phyloP scores from a whole-genome alignment of 2,329 filamentous ascomycete genomes.

The Immersiporthe knoxdaviesiana region DNA sequence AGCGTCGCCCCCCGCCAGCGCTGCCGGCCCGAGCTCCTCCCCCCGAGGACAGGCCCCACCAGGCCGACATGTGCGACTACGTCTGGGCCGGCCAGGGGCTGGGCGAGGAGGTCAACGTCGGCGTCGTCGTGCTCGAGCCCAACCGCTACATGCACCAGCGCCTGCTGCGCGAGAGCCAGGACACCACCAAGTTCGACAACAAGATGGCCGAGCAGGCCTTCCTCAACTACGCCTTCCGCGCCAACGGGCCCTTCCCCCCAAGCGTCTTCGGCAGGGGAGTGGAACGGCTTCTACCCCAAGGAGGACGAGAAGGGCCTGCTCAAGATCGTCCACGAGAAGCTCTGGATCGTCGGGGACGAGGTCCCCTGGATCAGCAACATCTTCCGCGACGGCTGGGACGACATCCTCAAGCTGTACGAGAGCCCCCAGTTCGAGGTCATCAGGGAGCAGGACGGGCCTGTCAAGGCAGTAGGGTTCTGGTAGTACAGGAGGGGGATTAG shows the following conservation, averaged over 20 bases:
- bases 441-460: slow-evolving; percentile 20
- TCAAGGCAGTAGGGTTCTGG: background rate
- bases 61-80: slow-evolving; percentile 24
- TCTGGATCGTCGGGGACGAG: slow-evolving; percentile 21
- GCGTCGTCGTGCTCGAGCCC: slow-evolving; percentile 27
- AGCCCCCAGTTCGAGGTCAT: slow-evolving; percentile 22
- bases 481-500: background rate
- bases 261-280: slow-evolving; percentile 21
- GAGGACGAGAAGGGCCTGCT: slow-evolving; percentile 16
- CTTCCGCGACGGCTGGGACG: slow-evolving; percentile 22
- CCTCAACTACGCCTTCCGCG: slow-evolving; percentile 22
- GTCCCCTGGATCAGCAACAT: slow-evolving; percentile 24
- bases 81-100: slow-evolving; percentile 23
- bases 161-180: slow-evolving; percentile 24
- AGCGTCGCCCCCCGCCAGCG: slow-evolving; percentile 21
- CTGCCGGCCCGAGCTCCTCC: slow-evolving; percentile 21
- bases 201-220: slow-evolving; percentile 29
- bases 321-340: slow-evolving; percentile 27
- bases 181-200: slow-evolving; percentile 28
- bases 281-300: slow-evolving; percentile 26
- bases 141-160: slow-evolving; percentile 27
- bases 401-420: slow-evolving; percentile 24
- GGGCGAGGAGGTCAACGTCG: slow-evolving; percentile 22
- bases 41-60: slow-evolving; percentile 21
- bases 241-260: slow-evolving; percentile 16